These are phyloP conservation scores for Theobroma cacao DNA, from an alignment of 345 rosid genomes.

Conservation along the genomic window DNA sequence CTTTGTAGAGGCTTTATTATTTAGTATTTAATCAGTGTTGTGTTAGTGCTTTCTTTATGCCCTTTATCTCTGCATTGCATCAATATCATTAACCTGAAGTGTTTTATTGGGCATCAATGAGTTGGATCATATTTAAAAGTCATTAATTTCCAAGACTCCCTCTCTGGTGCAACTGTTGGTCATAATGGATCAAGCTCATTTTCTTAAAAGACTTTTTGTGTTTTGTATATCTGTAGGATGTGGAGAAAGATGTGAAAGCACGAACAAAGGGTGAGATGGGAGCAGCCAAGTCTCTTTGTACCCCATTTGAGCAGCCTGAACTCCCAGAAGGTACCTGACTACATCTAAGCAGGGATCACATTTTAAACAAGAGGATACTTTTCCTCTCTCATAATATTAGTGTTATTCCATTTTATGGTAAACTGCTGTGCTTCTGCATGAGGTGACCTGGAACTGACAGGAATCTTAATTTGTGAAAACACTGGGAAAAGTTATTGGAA, in stretches of 20 bases:
- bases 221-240: slow-evolving; percentile 46
- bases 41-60: not conserved
- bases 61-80: not conserved
- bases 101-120: not conserved
- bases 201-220: not conserved
- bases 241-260: slow-evolving; percentile 86
- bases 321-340: slow-evolving; percentile 56
- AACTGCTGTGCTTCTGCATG: not conserved
- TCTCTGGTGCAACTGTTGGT: not conserved
- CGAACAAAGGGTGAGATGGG: slow-evolving; percentile 92
- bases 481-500: not conserved
- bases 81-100: not conserved
- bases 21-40: not conserved
- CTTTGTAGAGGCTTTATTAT: not conserved
- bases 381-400: not conserved
- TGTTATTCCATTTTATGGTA: not conserved
- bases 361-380: not conserved
- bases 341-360: not conserved
- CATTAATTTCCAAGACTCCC: not conserved
- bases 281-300: slow-evolving; percentile 89
- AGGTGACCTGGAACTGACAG: not conserved
- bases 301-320: slow-evolving; percentile 95
- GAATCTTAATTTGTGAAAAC: not conserved
- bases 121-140: not conserved
- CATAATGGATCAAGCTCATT: not conserved